These are phyloP conservation scores for Entoloma clypeatum DNA, from an alignment of 1,284 basidiomycete genomes.

Conservation along the genomic window DNA sequence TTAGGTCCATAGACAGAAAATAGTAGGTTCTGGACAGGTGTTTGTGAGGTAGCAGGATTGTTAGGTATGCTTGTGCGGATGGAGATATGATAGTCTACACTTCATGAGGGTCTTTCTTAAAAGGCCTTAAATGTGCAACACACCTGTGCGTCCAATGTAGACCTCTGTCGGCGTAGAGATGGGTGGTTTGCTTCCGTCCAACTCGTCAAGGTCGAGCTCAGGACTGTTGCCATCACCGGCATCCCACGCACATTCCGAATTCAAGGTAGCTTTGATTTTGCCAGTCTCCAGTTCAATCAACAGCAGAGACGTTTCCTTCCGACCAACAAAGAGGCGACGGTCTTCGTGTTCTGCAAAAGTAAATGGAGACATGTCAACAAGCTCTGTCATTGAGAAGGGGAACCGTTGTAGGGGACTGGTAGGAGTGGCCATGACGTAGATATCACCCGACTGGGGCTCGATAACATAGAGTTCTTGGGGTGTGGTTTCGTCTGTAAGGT, in stretches of 20 bases:
- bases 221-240: conserved; percentile 49
- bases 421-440: conserved; percentile 74
- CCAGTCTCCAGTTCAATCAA: conserved; percentile 83
- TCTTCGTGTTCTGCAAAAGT: conserved; percentile 67
- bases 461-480: conserved; percentile 82
- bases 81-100: conserved; percentile 67
- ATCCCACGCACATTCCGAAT: conserved; percentile 75
- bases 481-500: conserved; percentile 50
- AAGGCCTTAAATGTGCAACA: conserved; percentile 24
- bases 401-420: conserved; percentile 72
- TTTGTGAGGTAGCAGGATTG: conserved; percentile 30
- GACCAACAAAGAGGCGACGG: conserved; percentile 74
- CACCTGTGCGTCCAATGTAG: conserved; percentile 80
- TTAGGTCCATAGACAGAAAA: conserved; percentile 86
- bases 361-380: conserved; percentile 86
- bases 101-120: conserved; percentile 1
- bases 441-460: conserved; percentile 86
- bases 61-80: conserved; percentile 51
- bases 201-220: conserved; percentile 62
- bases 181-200: conserved; percentile 53
- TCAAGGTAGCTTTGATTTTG: conserved; percentile 72
- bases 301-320: conserved; percentile 80
- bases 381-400: conserved; percentile 80
- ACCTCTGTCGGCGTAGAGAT: conserved; percentile 53
- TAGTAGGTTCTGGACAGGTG: conserved; percentile 68